Evolutionary conservation across 257 asterid genomes (phyloP).

Genomic region (Gardenia jasminoides): DNA sequence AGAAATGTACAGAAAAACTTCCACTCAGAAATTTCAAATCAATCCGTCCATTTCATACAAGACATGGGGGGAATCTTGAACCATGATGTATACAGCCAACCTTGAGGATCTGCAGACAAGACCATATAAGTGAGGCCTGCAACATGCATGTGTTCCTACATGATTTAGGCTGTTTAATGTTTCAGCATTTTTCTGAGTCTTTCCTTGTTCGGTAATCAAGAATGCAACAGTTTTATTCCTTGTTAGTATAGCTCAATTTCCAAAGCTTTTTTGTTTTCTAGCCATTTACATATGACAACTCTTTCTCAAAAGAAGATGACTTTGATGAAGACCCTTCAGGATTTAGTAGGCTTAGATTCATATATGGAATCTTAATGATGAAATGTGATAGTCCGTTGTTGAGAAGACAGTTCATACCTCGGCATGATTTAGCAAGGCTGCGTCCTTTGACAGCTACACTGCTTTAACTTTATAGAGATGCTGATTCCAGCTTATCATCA

Average conservation of each 20-base stretch:
- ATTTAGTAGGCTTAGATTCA: neutral
- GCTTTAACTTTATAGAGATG: too few relatives aligned
- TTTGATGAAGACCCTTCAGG: neutral
- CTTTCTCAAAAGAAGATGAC: neutral
- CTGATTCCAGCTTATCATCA: too few relatives aligned
- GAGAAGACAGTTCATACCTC: too few relatives aligned
- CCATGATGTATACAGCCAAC: neutral
- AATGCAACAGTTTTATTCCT: neutral
- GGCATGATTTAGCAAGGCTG: too few relatives aligned
- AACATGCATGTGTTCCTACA: conserved; percentile 12
- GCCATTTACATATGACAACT: neutral
- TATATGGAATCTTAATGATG: neutral
- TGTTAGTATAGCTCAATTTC: neutral
- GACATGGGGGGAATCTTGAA: neutral
- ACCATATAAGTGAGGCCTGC: neutral
- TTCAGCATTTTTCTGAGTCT: neutral
- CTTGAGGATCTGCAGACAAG: neutral
- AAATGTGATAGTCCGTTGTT: neutral
- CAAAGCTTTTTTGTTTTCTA: neutral
- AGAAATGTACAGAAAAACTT: neutral
- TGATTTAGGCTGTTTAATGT: neutral
- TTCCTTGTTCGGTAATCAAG: neutral
- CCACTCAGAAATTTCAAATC: neutral
- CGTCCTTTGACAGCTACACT: too few relatives aligned
- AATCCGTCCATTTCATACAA: neutral